These are phyloP conservation scores for Ceratocystis huliohia DNA, from an alignment of 2,329 filamentous ascomycete species.

Conservation along the genomic window DNA sequence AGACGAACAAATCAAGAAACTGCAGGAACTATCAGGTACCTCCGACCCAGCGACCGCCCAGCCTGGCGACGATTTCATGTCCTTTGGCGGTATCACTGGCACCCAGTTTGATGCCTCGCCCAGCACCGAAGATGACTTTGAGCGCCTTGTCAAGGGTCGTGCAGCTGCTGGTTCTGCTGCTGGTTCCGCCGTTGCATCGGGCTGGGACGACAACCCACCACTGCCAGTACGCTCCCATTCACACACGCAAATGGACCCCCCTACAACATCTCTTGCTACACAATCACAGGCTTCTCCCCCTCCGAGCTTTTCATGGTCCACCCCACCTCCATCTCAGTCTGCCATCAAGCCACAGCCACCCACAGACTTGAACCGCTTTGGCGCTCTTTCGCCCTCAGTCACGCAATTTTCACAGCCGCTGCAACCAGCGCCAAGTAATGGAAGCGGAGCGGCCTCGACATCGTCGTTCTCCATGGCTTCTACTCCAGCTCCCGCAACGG, in stretches of 20 bases:
- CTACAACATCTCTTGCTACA: background rate
- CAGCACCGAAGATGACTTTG: slow-evolving; percentile 62
- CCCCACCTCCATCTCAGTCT: slow-evolving; percentile 35
- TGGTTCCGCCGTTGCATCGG: slow-evolving; percentile 31
- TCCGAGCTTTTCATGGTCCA: slow-evolving; percentile 52
- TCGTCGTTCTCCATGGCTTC: slow-evolving; percentile 37
- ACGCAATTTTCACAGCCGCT: slow-evolving; percentile 53
- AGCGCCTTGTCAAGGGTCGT: slow-evolving; percentile 70
- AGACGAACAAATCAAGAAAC: slow-evolving; percentile 73
- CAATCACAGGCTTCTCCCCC: slow-evolving; percentile 28
- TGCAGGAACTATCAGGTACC: slow-evolving; percentile 65
- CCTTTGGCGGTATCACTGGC: slow-evolving; percentile 55
- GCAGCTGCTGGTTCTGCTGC: slow-evolving; percentile 24
- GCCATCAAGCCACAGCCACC: slow-evolving; percentile 25
- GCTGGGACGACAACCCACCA: slow-evolving; percentile 37
- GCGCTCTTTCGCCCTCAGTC: slow-evolving; percentile 42
- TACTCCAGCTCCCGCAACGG: slow-evolving; percentile 25
- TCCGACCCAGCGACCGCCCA: slow-evolving; percentile 38
- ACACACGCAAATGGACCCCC: slow-evolving; percentile 24
- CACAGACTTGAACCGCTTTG: slow-evolving; percentile 44
- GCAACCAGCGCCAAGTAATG: slow-evolving; percentile 23
- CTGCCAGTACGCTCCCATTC: slow-evolving; percentile 20
- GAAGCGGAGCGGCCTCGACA: slow-evolving; percentile 22
- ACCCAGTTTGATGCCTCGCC: slow-evolving; percentile 44
- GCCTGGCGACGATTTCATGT: slow-evolving; percentile 54